Evolutionary conservation across 2,329 filamentous ascomycete species (phyloP), one percentile per base, ranked within the genome.

Genomic region (Davidsoniella virescens): DNA sequence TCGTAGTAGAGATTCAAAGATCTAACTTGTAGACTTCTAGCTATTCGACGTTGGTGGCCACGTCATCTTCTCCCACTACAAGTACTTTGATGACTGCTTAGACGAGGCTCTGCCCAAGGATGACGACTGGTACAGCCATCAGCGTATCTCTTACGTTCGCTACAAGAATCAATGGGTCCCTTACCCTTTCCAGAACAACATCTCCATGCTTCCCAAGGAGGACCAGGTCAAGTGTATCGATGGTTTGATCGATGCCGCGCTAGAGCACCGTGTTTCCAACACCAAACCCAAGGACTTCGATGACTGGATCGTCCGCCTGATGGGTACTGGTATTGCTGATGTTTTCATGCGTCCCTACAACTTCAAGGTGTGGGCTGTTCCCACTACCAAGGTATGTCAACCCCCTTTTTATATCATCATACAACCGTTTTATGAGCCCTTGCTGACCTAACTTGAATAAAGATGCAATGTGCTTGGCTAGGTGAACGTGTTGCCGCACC

Each of bases 171-270:
- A 87, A 63, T 98, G 92, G 92, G 92, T 98, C 52, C 90, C 92
- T 49, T 98, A 98, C 71, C 92, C 92, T 56, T 95, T 98, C 82
- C 92, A 98, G 74, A 98, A 96, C 80, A 98, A 98, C 75, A 90
- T 98, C 65, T 94, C 92, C 61, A 90, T 95, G 81, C 71, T 98
- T 63, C 84, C 87, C 66, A 94, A 95, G 75, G 87, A 95, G 58
- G 92, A 98, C 62, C 88, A 98, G 71, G 87, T 95, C 57, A 82
- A 77, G 63, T 93, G 86, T 67, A 82, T 98, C 61, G 87, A 96
- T 58, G 90, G 90, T 57, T 80, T 98, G 73, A 95, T 98, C 59
- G 90, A 98, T 65, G 85, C 92, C 55, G 84, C 92, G 53, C 67
- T 96, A 57, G 87, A 90, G 69, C 46, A 53, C 23, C 85, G 88